A percentile compares a stretch with the other conserved stretches of the same genome.
Evolutionary conservation across 176 grass and related monocot genomes (phyloP).

Genomic region (Alloteropsis semialata): DNA sequence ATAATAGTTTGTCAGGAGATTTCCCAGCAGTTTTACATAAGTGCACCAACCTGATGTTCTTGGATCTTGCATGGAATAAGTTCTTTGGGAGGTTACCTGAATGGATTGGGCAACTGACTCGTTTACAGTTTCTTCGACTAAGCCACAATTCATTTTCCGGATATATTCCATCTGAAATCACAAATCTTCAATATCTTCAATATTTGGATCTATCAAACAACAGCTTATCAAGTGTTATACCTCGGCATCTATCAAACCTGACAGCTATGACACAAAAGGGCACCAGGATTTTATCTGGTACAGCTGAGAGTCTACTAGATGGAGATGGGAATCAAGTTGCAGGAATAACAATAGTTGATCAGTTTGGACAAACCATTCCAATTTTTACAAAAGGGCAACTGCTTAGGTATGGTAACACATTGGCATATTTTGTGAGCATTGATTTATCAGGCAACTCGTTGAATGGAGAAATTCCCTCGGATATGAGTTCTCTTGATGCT

Average conservation of each 20-base stretch:
- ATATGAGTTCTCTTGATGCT: constrained; percentile 6
- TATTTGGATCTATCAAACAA: constrained; percentile 35
- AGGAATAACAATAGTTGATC: too few species aligned
- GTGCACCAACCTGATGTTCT: neutral
- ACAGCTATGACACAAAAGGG: neutral
- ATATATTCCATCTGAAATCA: neutral
- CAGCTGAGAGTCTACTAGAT: too few species aligned
- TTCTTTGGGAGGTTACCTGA: neutral
- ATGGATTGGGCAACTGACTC: neutral
- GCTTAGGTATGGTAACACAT: neutral
- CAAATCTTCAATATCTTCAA: neutral
- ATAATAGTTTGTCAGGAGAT: neutral
- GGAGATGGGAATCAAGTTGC: too few species aligned
- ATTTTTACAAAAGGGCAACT: constrained; percentile 19
- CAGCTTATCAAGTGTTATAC: constrained; percentile 23
- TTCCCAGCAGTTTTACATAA: neutral
- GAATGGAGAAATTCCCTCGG: constrained; percentile 15
- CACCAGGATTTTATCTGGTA: too few species aligned
- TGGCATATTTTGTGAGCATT: neutral
- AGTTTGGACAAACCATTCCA: neutral
- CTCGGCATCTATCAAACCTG: constrained; percentile 2
- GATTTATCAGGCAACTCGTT: constrained; percentile 42
- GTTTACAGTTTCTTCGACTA: neutral
- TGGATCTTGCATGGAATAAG: neutral
- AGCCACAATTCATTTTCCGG: constrained; percentile 30